Conservation (phyloP, 257 asterid genomes). For the Nicotiana paniculata region DNA sequence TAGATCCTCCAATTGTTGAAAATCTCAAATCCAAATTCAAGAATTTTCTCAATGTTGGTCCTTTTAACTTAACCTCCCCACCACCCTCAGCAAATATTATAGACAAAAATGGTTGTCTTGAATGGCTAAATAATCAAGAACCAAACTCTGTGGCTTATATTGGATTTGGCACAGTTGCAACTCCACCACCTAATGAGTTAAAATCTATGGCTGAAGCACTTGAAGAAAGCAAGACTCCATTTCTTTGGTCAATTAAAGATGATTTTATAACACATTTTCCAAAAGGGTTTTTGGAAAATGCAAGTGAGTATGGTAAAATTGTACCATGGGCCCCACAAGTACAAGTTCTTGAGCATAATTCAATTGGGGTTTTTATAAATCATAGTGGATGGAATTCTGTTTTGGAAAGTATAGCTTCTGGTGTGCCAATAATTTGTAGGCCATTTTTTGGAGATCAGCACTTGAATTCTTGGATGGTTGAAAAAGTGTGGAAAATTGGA, state of each 20-base stretch:
- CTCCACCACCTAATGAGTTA: conserved; percentile 46
- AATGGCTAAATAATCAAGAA: conserved; percentile 46
- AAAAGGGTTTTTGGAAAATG: conserved; percentile 32
- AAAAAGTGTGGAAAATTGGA: conserved; percentile 47
- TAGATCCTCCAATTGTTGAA: conserved; percentile 40
- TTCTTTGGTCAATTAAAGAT: conserved; percentile 55
- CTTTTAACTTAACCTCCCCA: conserved; percentile 30
- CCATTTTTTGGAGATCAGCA: conserved; percentile 59
- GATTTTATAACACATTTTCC: conserved; percentile 15
- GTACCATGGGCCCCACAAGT: conserved; percentile 55
- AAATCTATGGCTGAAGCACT: conserved; percentile 48
- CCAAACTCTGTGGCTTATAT: conserved; percentile 42
- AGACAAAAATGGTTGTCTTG: conserved; percentile 34
- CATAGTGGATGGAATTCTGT: conserved; percentile 60
- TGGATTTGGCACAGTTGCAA: conserved; percentile 42
- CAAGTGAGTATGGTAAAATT: conserved; percentile 30
- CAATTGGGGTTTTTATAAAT: conserved; percentile 42
- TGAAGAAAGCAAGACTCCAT: conserved; percentile 38
- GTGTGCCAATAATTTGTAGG: conserved; percentile 55
- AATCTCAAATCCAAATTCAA: conserved; percentile 46
- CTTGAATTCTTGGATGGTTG: conserved; percentile 42
- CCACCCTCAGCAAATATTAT: not conserved
- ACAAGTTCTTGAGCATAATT: conserved; percentile 31
- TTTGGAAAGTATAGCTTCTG: conserved; percentile 38
- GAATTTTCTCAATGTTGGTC: conserved; percentile 61